Evolutionary conservation across 345 rosid species (phyloP).

Genomic region (Pistacia atlantica): DNA sequence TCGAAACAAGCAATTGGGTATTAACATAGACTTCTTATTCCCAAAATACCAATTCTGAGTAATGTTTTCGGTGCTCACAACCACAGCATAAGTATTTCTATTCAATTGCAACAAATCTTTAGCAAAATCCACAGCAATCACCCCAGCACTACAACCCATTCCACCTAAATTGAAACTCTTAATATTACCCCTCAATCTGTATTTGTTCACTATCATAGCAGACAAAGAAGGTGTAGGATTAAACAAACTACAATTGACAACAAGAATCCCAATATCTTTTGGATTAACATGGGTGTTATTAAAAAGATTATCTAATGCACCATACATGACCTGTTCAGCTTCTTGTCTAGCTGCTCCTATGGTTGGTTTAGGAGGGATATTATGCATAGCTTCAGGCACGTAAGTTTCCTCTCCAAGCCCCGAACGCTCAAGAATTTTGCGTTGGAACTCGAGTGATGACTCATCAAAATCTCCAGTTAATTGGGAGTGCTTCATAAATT

Average conservation of each 20-base stretch:
- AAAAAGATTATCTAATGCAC: constrained; percentile 57
- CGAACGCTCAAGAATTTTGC: constrained; percentile 67
- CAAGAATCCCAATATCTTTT: constrained; percentile 70
- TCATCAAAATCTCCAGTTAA: constrained; percentile 58
- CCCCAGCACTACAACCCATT: constrained; percentile 89
- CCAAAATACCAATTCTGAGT: constrained; percentile 71
- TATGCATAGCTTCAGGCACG: constrained; percentile 57
- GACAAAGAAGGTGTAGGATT: constrained; percentile 79
- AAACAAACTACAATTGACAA: constrained; percentile 77
- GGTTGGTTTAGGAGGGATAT: constrained; percentile 53
- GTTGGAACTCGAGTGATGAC: constrained; percentile 63
- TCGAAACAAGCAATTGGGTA: constrained; percentile 71
- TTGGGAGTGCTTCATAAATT: constrained; percentile 56
- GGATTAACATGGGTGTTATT: constrained; percentile 52
- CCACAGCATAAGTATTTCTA: constrained; percentile 70
- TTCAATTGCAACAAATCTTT: constrained; percentile 67
- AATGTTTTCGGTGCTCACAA: constrained; percentile 75
- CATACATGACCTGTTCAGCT: constrained; percentile 70
- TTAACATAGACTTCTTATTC: constrained; percentile 71
- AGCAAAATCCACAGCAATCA: constrained; percentile 65
- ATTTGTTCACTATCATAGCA: constrained; percentile 66
- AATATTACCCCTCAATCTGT: constrained; percentile 60
- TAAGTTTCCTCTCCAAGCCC: constrained; percentile 79
- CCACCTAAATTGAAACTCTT: constrained; percentile 68
- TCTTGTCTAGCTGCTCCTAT: constrained; percentile 64